Evolutionary conservation across 2,329 filamentous ascomycete species (phyloP).

Genomic region (Tolypocladium endophyticum): DNA sequence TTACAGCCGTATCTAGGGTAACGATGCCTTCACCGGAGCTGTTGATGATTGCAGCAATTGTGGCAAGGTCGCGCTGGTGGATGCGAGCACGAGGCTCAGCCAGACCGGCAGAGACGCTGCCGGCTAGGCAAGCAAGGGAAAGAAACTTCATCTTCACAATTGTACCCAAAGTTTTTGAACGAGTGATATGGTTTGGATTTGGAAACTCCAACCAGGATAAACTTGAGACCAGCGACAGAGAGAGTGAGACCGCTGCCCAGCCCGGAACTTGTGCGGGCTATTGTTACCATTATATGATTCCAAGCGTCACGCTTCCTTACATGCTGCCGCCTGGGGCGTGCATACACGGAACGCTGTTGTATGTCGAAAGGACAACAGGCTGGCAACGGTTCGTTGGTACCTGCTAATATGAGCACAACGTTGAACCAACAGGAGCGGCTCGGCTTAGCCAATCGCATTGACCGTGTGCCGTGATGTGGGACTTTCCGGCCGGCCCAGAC

Average conservation of each 20-base stretch:
- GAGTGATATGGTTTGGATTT: not conserved
- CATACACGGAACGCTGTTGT: not conserved
- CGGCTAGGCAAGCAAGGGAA: slow-evolving; percentile 2
- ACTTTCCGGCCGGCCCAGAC: not conserved
- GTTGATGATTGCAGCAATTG: slow-evolving; percentile 3
- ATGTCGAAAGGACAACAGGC: not conserved
- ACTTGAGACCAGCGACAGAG: not conserved
- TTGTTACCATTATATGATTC: not conserved
- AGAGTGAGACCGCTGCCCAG: not conserved
- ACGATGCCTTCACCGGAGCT: slow-evolving; percentile 5
- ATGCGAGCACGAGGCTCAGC: not conserved
- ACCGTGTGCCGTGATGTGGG: not conserved
- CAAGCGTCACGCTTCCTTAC: not conserved
- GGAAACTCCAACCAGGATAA: not conserved
- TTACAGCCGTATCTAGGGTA: slow-evolving; percentile 10
- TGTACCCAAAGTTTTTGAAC: not conserved
- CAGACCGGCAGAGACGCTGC: slow-evolving; percentile 1
- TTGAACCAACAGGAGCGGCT: not conserved
- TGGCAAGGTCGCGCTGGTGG: slow-evolving; percentile 3
- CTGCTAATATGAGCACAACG: not conserved
- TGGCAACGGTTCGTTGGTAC: not conserved
- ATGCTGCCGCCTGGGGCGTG: not conserved
- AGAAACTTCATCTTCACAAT: slow-evolving; percentile 5
- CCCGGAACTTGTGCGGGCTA: not conserved
- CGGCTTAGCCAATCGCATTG: not conserved